phyloP scores from a whole-genome alignment of 805 yeast species.

The Debaryomyces maramus region DNA sequence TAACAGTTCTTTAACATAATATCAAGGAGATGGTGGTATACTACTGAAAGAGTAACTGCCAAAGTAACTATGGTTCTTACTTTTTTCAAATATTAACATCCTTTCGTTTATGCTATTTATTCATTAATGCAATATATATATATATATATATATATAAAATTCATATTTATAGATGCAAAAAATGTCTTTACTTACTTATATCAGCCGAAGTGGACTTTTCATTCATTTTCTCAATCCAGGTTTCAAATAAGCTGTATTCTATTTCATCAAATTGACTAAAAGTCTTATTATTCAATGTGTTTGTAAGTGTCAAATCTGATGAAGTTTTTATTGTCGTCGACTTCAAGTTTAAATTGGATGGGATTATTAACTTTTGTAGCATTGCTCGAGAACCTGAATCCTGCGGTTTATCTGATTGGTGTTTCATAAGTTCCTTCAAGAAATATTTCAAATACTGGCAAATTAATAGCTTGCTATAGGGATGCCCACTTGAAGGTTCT shows the following conservation, averaged over 20 bases:
- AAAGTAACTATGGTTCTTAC: too few species aligned
- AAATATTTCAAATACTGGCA: slow-evolving; percentile 42
- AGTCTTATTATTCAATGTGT: slow-evolving; percentile 3
- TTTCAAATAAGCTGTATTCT: slow-evolving; percentile 38
- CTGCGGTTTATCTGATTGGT: slow-evolving; percentile 6
- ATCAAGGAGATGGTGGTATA: too few species aligned
- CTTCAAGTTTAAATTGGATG: slow-evolving; percentile 24
- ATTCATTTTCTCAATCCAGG: slow-evolving; percentile 43
- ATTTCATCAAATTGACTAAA: slow-evolving; percentile 36
- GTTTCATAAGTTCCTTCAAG: slow-evolving; percentile 35
- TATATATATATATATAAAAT: neutral
- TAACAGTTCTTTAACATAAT: too few species aligned
- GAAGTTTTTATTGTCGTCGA: slow-evolving; percentile 1
- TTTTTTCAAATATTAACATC: too few species aligned
- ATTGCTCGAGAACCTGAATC: slow-evolving; percentile 11
- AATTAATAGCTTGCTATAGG: slow-evolving; percentile 25
- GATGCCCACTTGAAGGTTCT: slow-evolving; percentile 14
- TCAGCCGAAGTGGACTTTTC: neutral
- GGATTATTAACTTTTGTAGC: slow-evolving; percentile 35
- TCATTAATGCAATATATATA: too few species aligned
- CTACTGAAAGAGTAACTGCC: too few species aligned
- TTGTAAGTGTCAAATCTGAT: slow-evolving; percentile 6
- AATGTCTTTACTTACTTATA: neutral
- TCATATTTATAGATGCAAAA: neutral
- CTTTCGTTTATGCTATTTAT: too few species aligned